Base-by-base conservation (phyloP, 2,329 filamentous ascomycete genomes). In the Clarireedia monteithiana region DNA sequence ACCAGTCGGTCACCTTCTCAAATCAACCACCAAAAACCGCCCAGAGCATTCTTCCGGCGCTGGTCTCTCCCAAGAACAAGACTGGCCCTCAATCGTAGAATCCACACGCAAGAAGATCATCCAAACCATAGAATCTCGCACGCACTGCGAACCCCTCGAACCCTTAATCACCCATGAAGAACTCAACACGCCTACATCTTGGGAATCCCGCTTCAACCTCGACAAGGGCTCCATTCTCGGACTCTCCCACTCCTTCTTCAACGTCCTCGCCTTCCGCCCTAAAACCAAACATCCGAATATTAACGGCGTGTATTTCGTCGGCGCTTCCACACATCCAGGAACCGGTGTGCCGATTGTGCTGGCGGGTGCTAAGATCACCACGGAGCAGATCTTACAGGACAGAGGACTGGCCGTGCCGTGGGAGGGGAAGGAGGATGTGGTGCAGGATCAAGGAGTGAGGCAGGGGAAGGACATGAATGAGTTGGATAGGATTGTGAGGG, bases 291-390 rank as follows among this genome's bases (percentile, higher is more conserved):
- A 65, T 49, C 60, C 61, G 1, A 49, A 45, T 60, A 74, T 84
- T 34, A 63, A 71, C 4, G 74, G 73, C 5, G 69, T 84, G 24
- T 89, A 88, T 66, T 89, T 90, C 65, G 87, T 89, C 0, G 86
- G 86, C 36, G 86, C 86, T 1, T 86, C 82, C 65, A 87, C 86
- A 20, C 86, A 91, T 72, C 86, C 87, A 0, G 87, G 87, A 1
- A 89, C 86, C 0, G 86, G 86, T 0, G 86, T 90, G 20, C 87
- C 87, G 3, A 87, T 90, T 55, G 83, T 85, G 26, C 71, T 89
- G 9, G 85, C 85, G 0, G 86, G 86, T 0, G 81, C 83, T 7
- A 86, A 83, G 68, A 76, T 89, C 54, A 79, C 80, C 0, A 73
- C 71, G 7, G 77, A 78, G 63, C 76, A 82, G 67, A 73, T 83